Base-by-base conservation (phyloP, 768 basidiomycete species). In the Xanthoconium stramineum region DNA sequence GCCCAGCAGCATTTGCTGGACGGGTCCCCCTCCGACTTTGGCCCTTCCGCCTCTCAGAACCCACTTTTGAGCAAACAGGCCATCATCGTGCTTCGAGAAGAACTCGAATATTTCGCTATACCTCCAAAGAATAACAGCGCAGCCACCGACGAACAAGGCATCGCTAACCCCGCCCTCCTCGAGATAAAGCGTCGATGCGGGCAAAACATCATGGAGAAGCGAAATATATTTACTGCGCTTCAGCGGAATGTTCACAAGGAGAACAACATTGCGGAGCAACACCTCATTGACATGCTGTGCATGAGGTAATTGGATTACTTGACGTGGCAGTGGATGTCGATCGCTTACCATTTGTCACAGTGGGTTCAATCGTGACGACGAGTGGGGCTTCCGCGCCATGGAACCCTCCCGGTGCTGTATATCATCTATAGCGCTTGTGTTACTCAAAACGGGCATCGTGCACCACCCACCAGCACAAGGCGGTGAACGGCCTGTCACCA, bases 231-330 rank as follows among this genome's bases (percentile, higher is more conserved):
- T 72, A 96, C 96, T 3, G 97, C 97, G 39, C 78, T 99, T 53
- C 96, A 99, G 78, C 82, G 97, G 65, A 99, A 99, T 73, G 96
- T 98, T 60, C 96, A 96, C 75, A 96, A 96, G 78, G 96, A 98
- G 77, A 98, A 98, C 70, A 98, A 99, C 71, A 80, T 97, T 52
- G 97, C 97, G 17, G 97, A 99, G 74, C 96, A 98, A 75, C 97
- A 99, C 76, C 77, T 99, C 65, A 99, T 99, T 74, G 97, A 98
- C 75, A 99, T 99, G 97, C 80, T 99, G 59, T 98, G 96, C 76
- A 97, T 98, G 93, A 97, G 94, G 96, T 96, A 75, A 44, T 45
- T 13, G 45, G 39, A 47, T 57, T 42, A 28, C 17, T 42, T 14
- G 45, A 38, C 53, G 57, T 55, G 28, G 39, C 40, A 42, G 33